Base-by-base conservation (phyloP, 2,329 filamentous ascomycete species). In the Colletotrichum incanum region DNA sequence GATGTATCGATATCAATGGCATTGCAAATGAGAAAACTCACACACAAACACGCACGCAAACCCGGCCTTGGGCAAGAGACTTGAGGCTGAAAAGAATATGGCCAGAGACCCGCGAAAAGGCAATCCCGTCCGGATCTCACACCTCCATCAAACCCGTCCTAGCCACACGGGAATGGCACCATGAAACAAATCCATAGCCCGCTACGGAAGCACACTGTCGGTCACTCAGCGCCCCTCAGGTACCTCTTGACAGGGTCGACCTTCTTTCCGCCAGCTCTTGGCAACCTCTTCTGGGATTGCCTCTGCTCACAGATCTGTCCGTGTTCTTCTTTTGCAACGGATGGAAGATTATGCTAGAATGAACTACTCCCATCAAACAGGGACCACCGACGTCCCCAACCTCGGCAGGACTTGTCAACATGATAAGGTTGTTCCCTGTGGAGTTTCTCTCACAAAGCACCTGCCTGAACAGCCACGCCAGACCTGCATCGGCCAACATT, bases 161-260 rank as follows among this genome's bases (percentile, higher is more conserved):
- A 68, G 65, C 69, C 50, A 68, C 59, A 63, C 52, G 39, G 69
- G 52, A 59, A 64, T 55, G 28, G 43, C 28, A 69, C 28, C 52
- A 55, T 64, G 70, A 69, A 69, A 72, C 65, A 72, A 72, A 59
- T 72, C 47, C 62, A 68, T 50, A 50, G 65, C 65, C 49, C 50
- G 58, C 50, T 63, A 50, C 34, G 41, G 9, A 68, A 37, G 43
- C 37, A 68, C 26, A 11, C 23, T 47, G n/a, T 60, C 68, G 55
- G 23, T 59, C 65, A 59, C 23, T 58, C 31, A 56, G 31, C 41
- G 14, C 63, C 16, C 28, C 31, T 23, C 49, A 28, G 61, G 23
- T 26, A 26, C 49, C 37, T 52, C 34, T 61, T 31, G 23, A 54
- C 59, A 65, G 65, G 43, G 54, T 18, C 59, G 59, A 60, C 69